Evolutionary conservation across 345 rosid genomes (phyloP).

Genomic region (Lagerstroemia speciosa): DNA sequence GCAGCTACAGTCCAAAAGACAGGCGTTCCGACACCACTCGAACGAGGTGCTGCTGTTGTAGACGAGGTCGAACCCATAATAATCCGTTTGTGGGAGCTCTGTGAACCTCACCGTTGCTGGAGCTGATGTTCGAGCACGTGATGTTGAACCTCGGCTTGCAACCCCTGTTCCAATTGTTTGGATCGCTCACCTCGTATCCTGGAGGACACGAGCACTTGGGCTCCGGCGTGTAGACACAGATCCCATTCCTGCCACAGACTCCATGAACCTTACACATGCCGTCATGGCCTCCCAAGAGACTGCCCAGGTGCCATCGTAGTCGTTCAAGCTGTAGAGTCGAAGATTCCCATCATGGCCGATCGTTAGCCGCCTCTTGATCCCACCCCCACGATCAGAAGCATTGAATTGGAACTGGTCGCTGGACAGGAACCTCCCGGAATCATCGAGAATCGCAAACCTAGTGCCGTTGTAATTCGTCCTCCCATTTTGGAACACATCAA

Average conservation of each 20-base stretch:
- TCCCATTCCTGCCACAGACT: slow-evolving; percentile 33
- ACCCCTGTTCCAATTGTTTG: slow-evolving; percentile 29
- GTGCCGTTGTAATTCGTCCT: too few relatives aligned
- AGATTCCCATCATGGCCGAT: too few relatives aligned
- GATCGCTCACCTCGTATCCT: slow-evolving; percentile 24
- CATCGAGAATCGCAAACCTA: too few relatives aligned
- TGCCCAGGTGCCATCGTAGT: too few relatives aligned
- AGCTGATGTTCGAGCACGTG: slow-evolving; percentile 12
- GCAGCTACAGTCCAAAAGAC: slow-evolving; percentile 12
- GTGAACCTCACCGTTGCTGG: slow-evolving; percentile 17
- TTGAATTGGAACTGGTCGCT: too few relatives aligned
- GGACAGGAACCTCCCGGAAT: too few relatives aligned
- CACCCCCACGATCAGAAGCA: too few relatives aligned
- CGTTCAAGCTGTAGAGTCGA: too few relatives aligned
- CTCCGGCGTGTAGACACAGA: slow-evolving; percentile 24
- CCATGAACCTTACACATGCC: slow-evolving; percentile 29
- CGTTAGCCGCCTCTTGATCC: too few relatives aligned
- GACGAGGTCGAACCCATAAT: slow-evolving; percentile 31
- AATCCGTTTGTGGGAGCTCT: slow-evolving; percentile 16
- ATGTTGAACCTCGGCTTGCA: slow-evolving; percentile 31
- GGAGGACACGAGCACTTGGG: slow-evolving; percentile 40
- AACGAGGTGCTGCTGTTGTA: neutral
- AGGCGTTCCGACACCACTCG: slow-evolving; percentile 24
- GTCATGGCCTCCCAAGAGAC: slow-evolving; percentile 32
- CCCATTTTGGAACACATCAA: too few relatives aligned